Base-by-base conservation (phyloP, 805 yeast genomes). In the Tetrapisispora nanseiensis region DNA sequence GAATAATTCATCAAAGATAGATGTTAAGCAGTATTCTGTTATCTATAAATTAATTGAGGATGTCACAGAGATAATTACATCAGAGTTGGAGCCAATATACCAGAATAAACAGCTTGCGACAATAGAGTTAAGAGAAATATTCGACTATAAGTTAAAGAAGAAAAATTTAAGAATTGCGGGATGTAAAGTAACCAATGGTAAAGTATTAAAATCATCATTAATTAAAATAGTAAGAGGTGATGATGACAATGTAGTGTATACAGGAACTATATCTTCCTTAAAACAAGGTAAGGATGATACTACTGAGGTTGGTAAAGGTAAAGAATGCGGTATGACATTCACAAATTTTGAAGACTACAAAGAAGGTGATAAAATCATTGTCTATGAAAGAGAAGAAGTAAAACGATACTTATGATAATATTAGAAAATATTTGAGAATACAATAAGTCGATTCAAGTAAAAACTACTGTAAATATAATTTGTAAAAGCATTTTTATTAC, bases 11-110 rank as follows among this genome's bases (percentile, higher is more conserved):
- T 94, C 95, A 0, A 67, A 66, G 36, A 65, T 92, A 12, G 65
- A 63, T 10, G 66, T 92, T 20, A 71, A 68, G 41, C 76, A 76
- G 39, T 84, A 78, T 57, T 84, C 80, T 45, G 84, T 92, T 39
- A 92, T 92, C 46, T 92, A 92, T 61, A 82, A 86, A 52, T 70
- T 92, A 46, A 78, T 92, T 40, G 96, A 90, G 51, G 84, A 81
- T 34, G 94, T 92, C 4, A 76, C 87, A 1, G 73, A 71, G 4
- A 75, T 70, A 8, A 67, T 90, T 37, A 73, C 82, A 1, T 59
- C 71, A 2, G 67, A 72, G 41, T 65, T 92, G 49, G 72, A 76
- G 36, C 87, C 94, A 2, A 74, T 72, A 5, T 74, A 72, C 45
- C 89, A 86, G 46, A 69, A 73, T 24, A 82, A 80, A 55, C 75